Evolutionary conservation across 352 stramenopile species (phyloP), one percentile per base, ranked within the genome.

Genomic region (Globisporangium paroecandrum): DNA sequence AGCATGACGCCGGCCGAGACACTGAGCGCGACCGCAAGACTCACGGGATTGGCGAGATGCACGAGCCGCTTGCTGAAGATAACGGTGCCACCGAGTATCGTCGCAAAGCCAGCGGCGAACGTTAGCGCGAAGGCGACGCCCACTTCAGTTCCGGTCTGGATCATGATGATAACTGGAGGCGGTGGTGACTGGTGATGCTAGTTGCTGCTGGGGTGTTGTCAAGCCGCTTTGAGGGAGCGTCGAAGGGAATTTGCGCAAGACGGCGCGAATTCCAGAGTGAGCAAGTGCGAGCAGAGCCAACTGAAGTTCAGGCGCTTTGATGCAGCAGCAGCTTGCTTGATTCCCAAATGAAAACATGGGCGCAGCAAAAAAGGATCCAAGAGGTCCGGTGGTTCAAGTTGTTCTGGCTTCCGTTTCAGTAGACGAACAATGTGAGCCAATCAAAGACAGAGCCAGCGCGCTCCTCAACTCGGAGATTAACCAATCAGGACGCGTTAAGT

Each of bases 1-100:
- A 94, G 38, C 62, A 89, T 94, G 70, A 94, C 85, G 18, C 85
- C 85, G 3, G 72, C 77, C 18, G 83, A 88, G 56, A 93, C 63
- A 34, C 77, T 89, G 20, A 94, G 71, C 12, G 86, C 62, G 29
- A 87, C 71, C 1, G 85, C 77, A 62, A 94, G 58, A 1, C 83
- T 76, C 53, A 78, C 73, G n/a, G 77, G 74, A 12, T 84, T 89
- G 6, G 78, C 82, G 24, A 89, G 58, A 32, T 74, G 78, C n/a
- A 93, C 78, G 6, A 82, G 75, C 1, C 79, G 76, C 59, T 89
- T 87, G 64, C 77, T 87, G 69, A 90, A 93, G 64, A 94, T 83
- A 24, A 94, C 71, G 46, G 73, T 77, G 6, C 81, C 85, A 22
- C 87, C 87, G 8, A 94, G 46, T 1, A 86, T 61, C 1, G 83